These are phyloP conservation scores for Litsea cubeba DNA, from an alignment of 164 flowering plant genomes.

Conservation along the genomic window DNA sequence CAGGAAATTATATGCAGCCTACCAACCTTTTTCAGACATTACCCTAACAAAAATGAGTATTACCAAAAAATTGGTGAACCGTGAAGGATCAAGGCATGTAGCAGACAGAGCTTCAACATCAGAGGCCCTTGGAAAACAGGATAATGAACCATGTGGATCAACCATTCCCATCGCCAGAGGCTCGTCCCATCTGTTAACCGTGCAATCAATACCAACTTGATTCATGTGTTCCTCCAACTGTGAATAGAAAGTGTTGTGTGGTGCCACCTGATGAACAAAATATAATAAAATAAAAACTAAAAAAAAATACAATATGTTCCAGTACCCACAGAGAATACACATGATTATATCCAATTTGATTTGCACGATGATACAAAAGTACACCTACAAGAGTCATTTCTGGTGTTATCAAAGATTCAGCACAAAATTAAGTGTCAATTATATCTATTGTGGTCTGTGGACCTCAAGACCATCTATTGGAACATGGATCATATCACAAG, in stretches of 20 bases:
- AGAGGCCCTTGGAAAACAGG: slow-evolving; percentile 92
- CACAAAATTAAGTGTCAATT: too few relatives aligned
- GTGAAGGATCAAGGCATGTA: slow-evolving; percentile 70
- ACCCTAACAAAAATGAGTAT: not conserved
- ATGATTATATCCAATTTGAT: too few relatives aligned
- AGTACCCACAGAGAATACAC: too few relatives aligned
- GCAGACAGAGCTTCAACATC: slow-evolving; percentile 92
- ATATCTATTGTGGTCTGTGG: too few relatives aligned
- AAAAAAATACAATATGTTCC: not conserved
- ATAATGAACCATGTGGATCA: slow-evolving; percentile 95
- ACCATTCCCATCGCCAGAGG: slow-evolving; percentile 76
- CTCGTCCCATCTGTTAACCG: slow-evolving; percentile 79
- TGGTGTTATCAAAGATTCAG: too few relatives aligned
- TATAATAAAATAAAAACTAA: not conserved
- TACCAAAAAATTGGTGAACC: slow-evolving; percentile 85
- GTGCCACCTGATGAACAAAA: slow-evolving; percentile 62
- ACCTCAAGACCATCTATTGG: too few relatives aligned
- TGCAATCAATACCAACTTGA: slow-evolving; percentile 73
- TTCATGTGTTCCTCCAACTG: slow-evolving; percentile 82
- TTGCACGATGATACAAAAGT: too few relatives aligned
- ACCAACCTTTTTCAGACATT: too few relatives aligned
- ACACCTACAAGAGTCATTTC: too few relatives aligned
- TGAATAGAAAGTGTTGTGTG: slow-evolving; percentile 86
- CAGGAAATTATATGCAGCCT: too few relatives aligned
- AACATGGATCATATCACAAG: too few relatives aligned